phyloP scores from a whole-genome alignment of 2,329 filamentous ascomycete genomes.

The Paecilomyces formosus region DNA sequence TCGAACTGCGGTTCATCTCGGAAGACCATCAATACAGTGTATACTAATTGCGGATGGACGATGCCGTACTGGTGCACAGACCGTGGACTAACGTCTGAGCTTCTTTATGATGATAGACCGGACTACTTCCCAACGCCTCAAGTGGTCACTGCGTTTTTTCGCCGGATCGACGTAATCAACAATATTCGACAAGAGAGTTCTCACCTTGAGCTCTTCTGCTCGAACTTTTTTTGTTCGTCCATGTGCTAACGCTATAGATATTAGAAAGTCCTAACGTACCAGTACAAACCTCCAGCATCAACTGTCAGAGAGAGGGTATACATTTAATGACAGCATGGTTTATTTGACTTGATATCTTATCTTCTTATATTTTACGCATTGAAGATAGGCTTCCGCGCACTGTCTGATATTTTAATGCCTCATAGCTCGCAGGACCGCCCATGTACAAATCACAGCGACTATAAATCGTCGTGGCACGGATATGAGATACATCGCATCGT shows the following conservation, averaged over 20 bases:
- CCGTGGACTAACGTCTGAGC: not conserved
- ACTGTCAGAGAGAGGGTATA: not conserved
- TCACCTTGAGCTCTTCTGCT: not conserved
- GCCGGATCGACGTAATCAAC: not conserved
- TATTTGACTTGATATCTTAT: not conserved
- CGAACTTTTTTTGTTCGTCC: not conserved
- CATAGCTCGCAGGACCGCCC: not conserved
- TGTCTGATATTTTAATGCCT: not conserved
- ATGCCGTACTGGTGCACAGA: not conserved
- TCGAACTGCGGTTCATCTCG: not conserved
- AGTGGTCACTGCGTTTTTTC: not conserved
- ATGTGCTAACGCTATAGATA: not conserved
- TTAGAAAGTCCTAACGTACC: not conserved
- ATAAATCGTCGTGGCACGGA: not conserved
- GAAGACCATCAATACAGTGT: not conserved
- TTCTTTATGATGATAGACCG: not conserved
- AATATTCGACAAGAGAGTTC: not conserved
- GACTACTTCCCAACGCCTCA: not conserved
- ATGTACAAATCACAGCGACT: not conserved
- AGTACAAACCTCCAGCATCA: not conserved
- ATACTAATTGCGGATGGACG: not conserved
- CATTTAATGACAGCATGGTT: not conserved
- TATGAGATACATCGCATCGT: not conserved
- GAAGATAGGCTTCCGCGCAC: not conserved
- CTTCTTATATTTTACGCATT: not conserved